A percentile compares a stretch with the other conserved stretches of the same genome.
Evolutionary conservation across 164 flowering plant species (phyloP).

Genomic region (Houttuynia cordata): DNA sequence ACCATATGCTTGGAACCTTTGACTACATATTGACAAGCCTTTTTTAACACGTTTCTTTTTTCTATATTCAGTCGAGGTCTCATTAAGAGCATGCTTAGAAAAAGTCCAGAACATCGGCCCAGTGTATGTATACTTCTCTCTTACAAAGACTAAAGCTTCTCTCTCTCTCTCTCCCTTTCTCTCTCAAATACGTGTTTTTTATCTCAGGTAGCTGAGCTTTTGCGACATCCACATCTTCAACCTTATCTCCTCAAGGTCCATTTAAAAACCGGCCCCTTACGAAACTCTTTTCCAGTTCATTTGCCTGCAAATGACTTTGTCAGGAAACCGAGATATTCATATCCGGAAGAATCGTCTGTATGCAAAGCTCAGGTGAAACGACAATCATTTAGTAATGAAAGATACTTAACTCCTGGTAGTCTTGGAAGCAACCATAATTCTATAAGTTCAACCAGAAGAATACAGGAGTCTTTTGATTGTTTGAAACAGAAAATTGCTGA

Average conservation of each 20-base stretch:
- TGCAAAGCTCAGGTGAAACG: constrained; percentile 27
- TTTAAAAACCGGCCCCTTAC: constrained; percentile 45
- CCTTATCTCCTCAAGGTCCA: constrained; percentile 59
- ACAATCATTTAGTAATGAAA: constrained; percentile 44
- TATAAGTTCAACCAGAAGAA: constrained; percentile 28
- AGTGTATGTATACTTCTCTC: constrained; percentile 47
- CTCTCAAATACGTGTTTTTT: not conserved
- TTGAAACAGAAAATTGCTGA: constrained; percentile 26
- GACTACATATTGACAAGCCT: not conserved
- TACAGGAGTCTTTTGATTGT: constrained; percentile 21
- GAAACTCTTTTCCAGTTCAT: constrained; percentile 27
- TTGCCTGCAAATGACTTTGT: constrained; percentile 30
- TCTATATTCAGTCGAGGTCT: constrained; percentile 68
- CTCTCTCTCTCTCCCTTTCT: not conserved
- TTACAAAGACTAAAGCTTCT: not conserved
- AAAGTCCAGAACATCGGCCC: constrained; percentile 90
- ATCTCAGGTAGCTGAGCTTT: constrained; percentile 81
- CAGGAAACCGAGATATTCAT: constrained; percentile 41
- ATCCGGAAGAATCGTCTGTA: constrained; percentile 26
- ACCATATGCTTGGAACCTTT: not conserved
- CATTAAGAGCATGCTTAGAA: constrained; percentile 91
- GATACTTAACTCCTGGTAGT: constrained; percentile 58
- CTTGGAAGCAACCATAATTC: constrained; percentile 50
- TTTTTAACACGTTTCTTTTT: not conserved
- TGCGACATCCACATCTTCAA: constrained; percentile 73